Evolutionary conservation across 2,329 filamentous ascomycete species (phyloP), one percentile per base, ranked within the genome.

Genomic region (Penicillium sp.): DNA sequence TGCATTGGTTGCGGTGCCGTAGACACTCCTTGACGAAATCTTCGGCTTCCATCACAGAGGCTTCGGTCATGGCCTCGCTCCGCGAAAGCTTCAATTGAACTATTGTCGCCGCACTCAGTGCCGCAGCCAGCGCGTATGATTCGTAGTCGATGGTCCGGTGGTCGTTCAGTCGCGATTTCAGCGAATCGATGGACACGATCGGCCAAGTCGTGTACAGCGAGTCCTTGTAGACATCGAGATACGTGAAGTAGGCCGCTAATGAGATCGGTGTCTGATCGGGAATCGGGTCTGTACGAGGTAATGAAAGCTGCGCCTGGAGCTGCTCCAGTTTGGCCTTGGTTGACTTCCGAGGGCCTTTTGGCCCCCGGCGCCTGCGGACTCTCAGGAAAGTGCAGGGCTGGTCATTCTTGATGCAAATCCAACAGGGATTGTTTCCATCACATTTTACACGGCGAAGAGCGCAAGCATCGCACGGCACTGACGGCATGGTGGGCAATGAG

Each of bases 381-480:
- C 49, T 56, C 47, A 60, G 43, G 45, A 56, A 60, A 12, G 60
- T 61, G 50, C 60, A 61, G 21, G 8, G 33, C 47, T 61, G 60
- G 30, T 42, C 42, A 47, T 59, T 52, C 38, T 51, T 55, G 26
- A 58, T 23, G 47, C 60, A 61, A 23, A 59, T 50, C 35, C 57
- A 46, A 43, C 60, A 61, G 24, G 60, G 58, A 30, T 52, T 48
- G 38, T 60, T 56, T 14, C 60, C 58, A 60, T 61, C 60, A 42
- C 60, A 61, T 42, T 52, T 61, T 18, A 61, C 60, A 12, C 60
- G 55, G 3, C 60, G 60, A 38, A 57, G 46, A 5, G 55, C 50
- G 46, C 55, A 57, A 24, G 43, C 51, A 46, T 57, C 55, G 35
- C 55, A 57, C 26, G 55, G 55, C 9, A 54, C 28, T 3, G 51